Conservation (phyloP, 2,329 filamentous ascomycete species). For the Fusarium goolgardi region DNA sequence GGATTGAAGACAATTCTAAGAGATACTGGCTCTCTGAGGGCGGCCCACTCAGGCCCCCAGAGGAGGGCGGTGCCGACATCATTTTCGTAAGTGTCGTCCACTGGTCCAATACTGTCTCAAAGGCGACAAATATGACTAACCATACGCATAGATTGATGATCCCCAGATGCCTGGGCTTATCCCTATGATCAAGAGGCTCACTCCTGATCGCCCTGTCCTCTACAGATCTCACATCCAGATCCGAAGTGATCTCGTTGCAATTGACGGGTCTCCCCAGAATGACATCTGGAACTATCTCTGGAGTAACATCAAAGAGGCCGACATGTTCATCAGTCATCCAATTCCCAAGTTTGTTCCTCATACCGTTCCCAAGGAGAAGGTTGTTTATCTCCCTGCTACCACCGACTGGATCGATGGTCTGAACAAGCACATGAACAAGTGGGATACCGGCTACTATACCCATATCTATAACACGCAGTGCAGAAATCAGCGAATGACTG, state of each 20-base stretch:
- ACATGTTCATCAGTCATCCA: conserved; percentile 86
- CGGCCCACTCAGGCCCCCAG: conserved; percentile 72
- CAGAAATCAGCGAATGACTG: conserved; percentile 66
- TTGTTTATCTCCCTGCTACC: conserved; percentile 81
- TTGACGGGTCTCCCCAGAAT: conserved; percentile 72
- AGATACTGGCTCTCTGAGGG: conserved; percentile 78
- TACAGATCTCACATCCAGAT: conserved; percentile 89
- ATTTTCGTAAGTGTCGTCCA: conserved; percentile 66
- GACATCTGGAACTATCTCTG: conserved; percentile 83
- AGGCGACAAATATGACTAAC: not conserved
- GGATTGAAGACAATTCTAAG: conserved; percentile 78
- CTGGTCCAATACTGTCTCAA: too few species aligned
- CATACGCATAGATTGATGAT: conserved; percentile 71
- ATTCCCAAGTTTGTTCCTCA: conserved; percentile 79
- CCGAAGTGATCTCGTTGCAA: conserved; percentile 75
- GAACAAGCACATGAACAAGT: conserved; percentile 78
- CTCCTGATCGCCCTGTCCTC: conserved; percentile 79
- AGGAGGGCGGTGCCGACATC: conserved; percentile 79
- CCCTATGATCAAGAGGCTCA: conserved; percentile 76
- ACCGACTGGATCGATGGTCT: conserved; percentile 87
- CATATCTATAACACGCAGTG: conserved; percentile 76
- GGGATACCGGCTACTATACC: conserved; percentile 79
- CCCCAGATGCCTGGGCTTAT: conserved; percentile 87
- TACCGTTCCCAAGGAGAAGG: conserved; percentile 72
- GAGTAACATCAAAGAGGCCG: conserved; percentile 75